phyloP scores from a whole-genome alignment of 208 protist genomes.

The Crithidia expoeki region DNA sequence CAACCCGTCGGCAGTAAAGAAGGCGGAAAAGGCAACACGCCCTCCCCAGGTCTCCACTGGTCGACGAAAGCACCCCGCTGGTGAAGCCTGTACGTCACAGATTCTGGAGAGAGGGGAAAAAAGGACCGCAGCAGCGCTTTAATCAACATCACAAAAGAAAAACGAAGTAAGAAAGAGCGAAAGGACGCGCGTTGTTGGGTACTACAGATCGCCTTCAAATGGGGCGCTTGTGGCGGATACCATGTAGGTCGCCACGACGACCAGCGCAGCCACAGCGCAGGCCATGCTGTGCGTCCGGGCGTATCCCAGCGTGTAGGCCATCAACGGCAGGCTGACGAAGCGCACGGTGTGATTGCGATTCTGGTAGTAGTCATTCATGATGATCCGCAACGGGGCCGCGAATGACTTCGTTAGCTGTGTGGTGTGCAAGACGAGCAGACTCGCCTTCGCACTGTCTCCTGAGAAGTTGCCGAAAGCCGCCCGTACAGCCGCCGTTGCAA shows the following conservation, averaged over 20 bases:
- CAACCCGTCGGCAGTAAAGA: too few relatives aligned
- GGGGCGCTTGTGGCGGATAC: neutral
- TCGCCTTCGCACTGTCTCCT: slow-evolving; percentile 19
- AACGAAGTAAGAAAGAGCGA: neutral
- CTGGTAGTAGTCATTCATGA: slow-evolving; percentile 10
- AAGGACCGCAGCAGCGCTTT: too few relatives aligned
- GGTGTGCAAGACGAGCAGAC: slow-evolving; percentile 23
- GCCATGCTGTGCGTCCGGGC: slow-evolving; percentile 21
- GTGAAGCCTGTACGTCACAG: too few relatives aligned
- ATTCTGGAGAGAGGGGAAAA: too few relatives aligned
- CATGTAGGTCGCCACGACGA: slow-evolving; percentile 1
- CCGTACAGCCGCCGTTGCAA: slow-evolving; percentile 5
- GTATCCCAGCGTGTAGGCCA: slow-evolving; percentile 30
- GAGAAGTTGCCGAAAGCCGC: slow-evolving; percentile 9
- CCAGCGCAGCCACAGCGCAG: slow-evolving; percentile 17
- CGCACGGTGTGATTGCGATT: slow-evolving; percentile 23
- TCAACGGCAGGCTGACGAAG: slow-evolving; percentile 26
- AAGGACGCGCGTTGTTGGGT: neutral
- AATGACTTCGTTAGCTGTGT: slow-evolving; percentile 34
- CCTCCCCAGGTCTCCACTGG: too few relatives aligned
- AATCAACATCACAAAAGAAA: neutral
- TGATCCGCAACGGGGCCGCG: slow-evolving; percentile 30
- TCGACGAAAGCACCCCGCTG: too few relatives aligned
- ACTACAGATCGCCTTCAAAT: slow-evolving; percentile 11
- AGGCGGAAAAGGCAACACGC: too few relatives aligned